phyloP scores from a whole-genome alignment of 805 yeast genomes.

The Saccharomyces mikatae region DNA sequence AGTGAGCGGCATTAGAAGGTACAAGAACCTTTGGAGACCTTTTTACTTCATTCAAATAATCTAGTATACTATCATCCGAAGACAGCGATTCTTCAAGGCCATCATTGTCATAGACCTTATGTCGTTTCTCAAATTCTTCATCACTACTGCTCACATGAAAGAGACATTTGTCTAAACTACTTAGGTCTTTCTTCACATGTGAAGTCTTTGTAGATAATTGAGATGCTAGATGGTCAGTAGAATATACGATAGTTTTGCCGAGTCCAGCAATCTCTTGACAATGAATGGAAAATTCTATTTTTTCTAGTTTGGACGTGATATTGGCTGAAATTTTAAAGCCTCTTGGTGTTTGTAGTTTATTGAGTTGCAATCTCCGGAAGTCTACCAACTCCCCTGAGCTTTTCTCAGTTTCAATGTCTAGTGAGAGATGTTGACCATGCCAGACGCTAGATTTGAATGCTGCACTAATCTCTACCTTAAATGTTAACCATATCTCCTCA shows the following conservation, averaged over 20 bases:
- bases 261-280: slow-evolving; percentile 36
- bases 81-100: slow-evolving; percentile 10
- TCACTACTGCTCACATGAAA: slow-evolving; percentile 1
- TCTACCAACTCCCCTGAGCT: slow-evolving; percentile 35
- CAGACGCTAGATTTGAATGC: slow-evolving; percentile 19
- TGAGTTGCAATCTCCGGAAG: slow-evolving; percentile 34
- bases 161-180: slow-evolving; percentile 5
- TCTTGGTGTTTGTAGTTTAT: slow-evolving; percentile 20
- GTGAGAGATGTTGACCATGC: slow-evolving; percentile 30
- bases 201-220: background rate
- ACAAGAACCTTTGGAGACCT: slow-evolving; percentile 1
- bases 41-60: slow-evolving; percentile 14
- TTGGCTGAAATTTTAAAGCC: slow-evolving; percentile 24
- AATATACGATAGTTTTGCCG: slow-evolving; percentile 7
- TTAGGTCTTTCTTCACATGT: background rate
- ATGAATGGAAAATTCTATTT: slow-evolving; percentile 26
- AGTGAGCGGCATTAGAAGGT: background rate
- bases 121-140: background rate
- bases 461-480: slow-evolving; percentile 20
- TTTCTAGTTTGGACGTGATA: slow-evolving; percentile 14
- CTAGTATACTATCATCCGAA: slow-evolving; percentile 25
- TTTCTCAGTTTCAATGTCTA: slow-evolving; percentile 27
- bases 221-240: slow-evolving; percentile 3
- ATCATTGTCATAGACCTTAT: slow-evolving; percentile 9
- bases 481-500: slow-evolving; percentile 7